Percentiles rank a stretch among this genome's conserved stretches.
These are phyloP conservation scores for Clavariopsis aquatica DNA, from an alignment of 495 filamentous ascomycete genomes.

Conservation along the genomic window DNA sequence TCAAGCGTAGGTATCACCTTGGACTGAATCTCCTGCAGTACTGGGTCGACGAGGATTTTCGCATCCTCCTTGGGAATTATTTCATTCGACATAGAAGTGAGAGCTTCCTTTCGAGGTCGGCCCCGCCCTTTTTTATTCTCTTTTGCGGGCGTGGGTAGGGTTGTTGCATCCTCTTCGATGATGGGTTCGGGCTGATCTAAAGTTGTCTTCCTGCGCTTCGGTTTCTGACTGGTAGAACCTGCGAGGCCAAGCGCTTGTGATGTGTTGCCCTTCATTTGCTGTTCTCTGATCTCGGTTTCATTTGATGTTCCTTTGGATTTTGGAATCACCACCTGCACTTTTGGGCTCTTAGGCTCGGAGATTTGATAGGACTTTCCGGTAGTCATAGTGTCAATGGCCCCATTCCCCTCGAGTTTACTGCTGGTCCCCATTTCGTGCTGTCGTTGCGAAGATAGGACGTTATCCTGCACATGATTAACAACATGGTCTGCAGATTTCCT, in stretches of 20 bases:
- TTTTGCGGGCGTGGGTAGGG: slow-evolving; percentile 5
- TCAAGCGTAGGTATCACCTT: background rate
- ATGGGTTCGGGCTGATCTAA: slow-evolving; percentile 16
- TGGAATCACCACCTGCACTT: slow-evolving; percentile 18
- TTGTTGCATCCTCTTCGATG: background rate
- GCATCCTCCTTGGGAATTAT: background rate
- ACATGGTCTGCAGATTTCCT: background rate
- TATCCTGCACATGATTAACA: background rate
- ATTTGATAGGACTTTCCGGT: background rate
- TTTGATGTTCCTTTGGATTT: background rate
- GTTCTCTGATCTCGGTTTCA: background rate
- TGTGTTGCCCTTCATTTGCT: background rate
- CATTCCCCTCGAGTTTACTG: too few relatives aligned
- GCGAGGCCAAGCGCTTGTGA: background rate
- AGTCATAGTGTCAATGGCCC: background rate
- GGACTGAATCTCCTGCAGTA: background rate
- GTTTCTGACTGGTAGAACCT: background rate
- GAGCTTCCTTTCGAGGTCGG: slow-evolving; percentile 24
- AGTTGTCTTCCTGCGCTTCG: slow-evolving; percentile 30
- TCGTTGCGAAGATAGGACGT: background rate
- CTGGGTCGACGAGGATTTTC: background rate
- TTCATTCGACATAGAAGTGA: slow-evolving; percentile 1
- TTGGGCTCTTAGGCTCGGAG: slow-evolving; percentile 1
- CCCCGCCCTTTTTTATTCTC: slow-evolving; percentile 35
- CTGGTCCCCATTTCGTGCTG: too few relatives aligned